Evolutionary conservation across 768 basidiomycete genomes (phyloP), one percentile per base, ranked within the genome.

Genomic region (Auricularia cornea): DNA sequence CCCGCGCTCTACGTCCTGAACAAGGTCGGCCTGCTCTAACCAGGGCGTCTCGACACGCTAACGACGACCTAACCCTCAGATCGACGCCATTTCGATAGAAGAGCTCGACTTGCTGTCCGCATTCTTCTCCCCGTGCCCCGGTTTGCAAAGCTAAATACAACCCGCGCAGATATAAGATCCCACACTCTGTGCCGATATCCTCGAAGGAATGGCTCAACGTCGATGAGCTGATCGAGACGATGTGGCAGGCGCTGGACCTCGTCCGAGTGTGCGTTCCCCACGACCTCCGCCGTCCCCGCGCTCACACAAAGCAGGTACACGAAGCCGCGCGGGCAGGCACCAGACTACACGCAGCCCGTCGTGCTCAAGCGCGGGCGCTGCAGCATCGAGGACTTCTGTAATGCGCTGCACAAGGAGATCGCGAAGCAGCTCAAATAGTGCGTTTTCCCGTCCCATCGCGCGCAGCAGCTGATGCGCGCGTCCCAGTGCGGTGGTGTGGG

Each of bases 71-170:
- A n/a, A n/a, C n/a, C n/a, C n/a, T n/a, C 65, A 93, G 87, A 94
- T 96, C 71, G 97, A 99, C 74, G 97, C 92, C 23, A 98, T 98
- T 70, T 95, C 93, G 61, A 97, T 98, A 74, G 96, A 98, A 73
- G 96, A 98, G 76, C 84, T 98, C 29, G 96, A 98, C 74, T 82
- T 96, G 62, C 75, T 96, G 80, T 94, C 69, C 68, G 84, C 79
- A 35, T 44, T 63, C n/a, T n/a, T n/a, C 52, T 31, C 51, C 61
- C 23, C 60, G 32, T n/a, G 12, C 18, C 51, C 11, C 41, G 48
- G 20, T 59, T 64, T 30, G 52, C 59, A 14, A 56, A 35, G 29
- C n/a, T 40, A 59, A 52, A 28, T 64, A 62, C n/a, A n/a, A n/a
- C 44, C 40, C 38, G 16, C 38, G n/a, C 66, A 86, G 84, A 65